These are phyloP conservation scores for Lotus japonicus DNA, from an alignment of 306 rosid genomes.

Conservation along the genomic window DNA sequence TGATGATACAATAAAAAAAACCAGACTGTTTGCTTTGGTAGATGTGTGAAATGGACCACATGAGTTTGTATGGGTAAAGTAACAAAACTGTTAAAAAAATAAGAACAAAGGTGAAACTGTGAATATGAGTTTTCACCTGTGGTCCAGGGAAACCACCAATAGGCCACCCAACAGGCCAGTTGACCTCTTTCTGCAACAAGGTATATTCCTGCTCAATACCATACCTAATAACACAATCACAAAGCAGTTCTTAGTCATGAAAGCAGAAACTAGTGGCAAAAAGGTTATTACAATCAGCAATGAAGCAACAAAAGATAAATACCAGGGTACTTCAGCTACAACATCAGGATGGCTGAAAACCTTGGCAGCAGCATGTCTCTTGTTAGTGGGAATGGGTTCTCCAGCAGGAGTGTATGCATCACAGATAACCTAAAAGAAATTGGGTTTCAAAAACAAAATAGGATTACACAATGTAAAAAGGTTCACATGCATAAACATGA, in stretches of 20 bases:
- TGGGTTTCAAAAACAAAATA: not conserved
- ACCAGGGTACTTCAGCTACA: constrained; percentile 49
- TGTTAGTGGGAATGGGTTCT: constrained; percentile 57
- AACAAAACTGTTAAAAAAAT: not conserved
- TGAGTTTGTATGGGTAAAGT: too few species aligned
- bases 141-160: constrained; percentile 61
- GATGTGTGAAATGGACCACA: not conserved
- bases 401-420: constrained; percentile 64
- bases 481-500: not conserved
- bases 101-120: not conserved
- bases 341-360: constrained; percentile 54
- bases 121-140: constrained; percentile 27
- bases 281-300: not conserved
- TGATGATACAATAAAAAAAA: not conserved
- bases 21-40: not conserved
- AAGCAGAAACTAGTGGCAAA: not conserved
- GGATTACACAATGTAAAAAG: not conserved
- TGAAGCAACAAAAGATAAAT: not conserved
- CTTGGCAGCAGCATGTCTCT: constrained; percentile 52
- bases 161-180: constrained; percentile 71
- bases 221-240: constrained; percentile 48
- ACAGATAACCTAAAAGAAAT: constrained; percentile 40
- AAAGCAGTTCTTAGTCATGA: not conserved
- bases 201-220: constrained; percentile 77
- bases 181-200: constrained; percentile 42